phyloP scores from a whole-genome alignment of 352 stramenopile species.

The Pythium pyrilobum region DNA sequence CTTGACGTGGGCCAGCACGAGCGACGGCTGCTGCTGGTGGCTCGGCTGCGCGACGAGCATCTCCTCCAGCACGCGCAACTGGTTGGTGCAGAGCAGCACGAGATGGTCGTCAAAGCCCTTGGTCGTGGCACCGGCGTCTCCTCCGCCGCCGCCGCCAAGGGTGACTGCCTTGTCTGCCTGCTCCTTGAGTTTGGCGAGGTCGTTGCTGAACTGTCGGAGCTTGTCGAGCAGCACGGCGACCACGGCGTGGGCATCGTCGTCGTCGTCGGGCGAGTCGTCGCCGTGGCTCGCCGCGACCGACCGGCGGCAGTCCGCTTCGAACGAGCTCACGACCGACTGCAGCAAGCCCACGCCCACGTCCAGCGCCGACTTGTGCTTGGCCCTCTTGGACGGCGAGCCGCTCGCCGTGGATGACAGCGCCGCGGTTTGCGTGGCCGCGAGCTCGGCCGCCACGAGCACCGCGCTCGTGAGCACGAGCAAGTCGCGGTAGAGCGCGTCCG shows the following conservation, averaged over 20 bases:
- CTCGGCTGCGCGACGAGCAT: slow-evolving; percentile 17
- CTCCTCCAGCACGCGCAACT: slow-evolving; percentile 16
- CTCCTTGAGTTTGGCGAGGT: slow-evolving; percentile 46
- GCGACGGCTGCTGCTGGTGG: not conserved
- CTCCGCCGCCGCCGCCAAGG: not conserved
- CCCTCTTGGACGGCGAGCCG: not conserved
- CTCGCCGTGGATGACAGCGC: not conserved
- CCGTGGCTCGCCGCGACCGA: slow-evolving; percentile 1
- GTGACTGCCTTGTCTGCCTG: slow-evolving; percentile 28
- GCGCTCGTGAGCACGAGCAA: slow-evolving; percentile 43
- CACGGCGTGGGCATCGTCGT: slow-evolving; percentile 18
- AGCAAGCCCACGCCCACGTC: slow-evolving; percentile 39
- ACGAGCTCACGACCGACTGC: slow-evolving; percentile 29
- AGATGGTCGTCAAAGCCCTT: slow-evolving; percentile 21
- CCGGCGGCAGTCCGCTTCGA: slow-evolving; percentile 21
- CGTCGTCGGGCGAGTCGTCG: not conserved
- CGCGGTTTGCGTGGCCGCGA: slow-evolving; percentile 22
- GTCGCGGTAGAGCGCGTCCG: slow-evolving; percentile 43
- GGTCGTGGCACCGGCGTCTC: not conserved
- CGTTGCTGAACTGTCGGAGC: slow-evolving; percentile 30
- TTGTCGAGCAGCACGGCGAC: slow-evolving; percentile 30
- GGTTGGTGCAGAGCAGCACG: slow-evolving; percentile 12
- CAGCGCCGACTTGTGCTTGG: slow-evolving; percentile 20
- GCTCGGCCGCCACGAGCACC: slow-evolving; percentile 38
- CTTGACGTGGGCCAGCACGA: slow-evolving; percentile 16